These are phyloP conservation scores for Amaranthus hypochondriacus DNA, from an alignment of 148 eudicot species.

Conservation along the genomic window DNA sequence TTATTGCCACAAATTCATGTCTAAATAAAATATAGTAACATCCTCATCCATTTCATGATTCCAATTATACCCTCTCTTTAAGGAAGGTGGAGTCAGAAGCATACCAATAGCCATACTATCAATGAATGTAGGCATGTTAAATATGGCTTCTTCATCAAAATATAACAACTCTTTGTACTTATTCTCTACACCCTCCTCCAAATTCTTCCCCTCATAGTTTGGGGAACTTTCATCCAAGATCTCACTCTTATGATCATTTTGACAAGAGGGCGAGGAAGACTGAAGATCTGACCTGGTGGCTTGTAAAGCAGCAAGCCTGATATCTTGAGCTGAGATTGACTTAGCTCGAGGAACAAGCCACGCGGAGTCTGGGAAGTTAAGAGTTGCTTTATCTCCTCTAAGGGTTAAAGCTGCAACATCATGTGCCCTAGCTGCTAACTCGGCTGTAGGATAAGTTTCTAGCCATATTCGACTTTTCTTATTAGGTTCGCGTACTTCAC, in stretches of 20 bases:
- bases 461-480: conserved; percentile 61
- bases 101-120: conserved; percentile 78
- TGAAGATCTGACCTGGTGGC: conserved; percentile 26
- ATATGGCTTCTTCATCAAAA: conserved; percentile 61
- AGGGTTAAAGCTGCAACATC: conserved; percentile 60
- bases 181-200: conserved; percentile 1
- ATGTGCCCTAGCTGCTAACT: conserved; percentile 64
- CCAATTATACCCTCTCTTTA: conserved; percentile 47
- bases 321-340: conserved; percentile 43
- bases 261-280: neutral
- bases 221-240: neutral
- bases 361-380: conserved; percentile 50
- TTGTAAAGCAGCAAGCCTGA: conserved; percentile 44
- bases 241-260: neutral
- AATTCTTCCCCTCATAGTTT: neutral
- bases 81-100: conserved; percentile 60
- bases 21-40: conserved; percentile 6
- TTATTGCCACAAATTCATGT: conserved; percentile 13
- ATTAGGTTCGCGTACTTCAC: conserved; percentile 56
- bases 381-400: conserved; percentile 34
- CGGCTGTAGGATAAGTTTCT: conserved; percentile 52
- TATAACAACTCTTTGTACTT: conserved; percentile 12
- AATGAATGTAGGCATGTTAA: conserved; percentile 54
- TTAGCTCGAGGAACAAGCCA: conserved; percentile 35
- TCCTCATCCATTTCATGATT: conserved; percentile 19